phyloP scores from a whole-genome alignment of 306 rosid species.

The Cucurbita moschata region DNA sequence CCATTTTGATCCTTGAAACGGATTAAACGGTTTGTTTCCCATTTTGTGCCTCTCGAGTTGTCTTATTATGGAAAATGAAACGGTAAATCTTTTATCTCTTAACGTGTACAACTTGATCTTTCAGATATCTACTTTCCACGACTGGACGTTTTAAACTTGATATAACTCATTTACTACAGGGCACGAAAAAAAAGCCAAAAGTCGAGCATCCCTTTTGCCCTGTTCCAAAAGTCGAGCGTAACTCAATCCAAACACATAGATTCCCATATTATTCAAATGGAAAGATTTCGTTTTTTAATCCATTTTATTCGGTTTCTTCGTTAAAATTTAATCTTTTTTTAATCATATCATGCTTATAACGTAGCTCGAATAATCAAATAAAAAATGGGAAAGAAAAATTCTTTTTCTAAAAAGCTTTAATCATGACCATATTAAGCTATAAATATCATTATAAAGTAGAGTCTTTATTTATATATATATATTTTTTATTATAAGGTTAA shows the following conservation, averaged over 20 bases:
- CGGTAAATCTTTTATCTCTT: neutral
- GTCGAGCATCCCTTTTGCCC: neutral
- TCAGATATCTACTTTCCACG: neutral
- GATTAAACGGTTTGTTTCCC: slow-evolving; percentile 5
- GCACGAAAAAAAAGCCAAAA: neutral
- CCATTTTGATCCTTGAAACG: too few species aligned
- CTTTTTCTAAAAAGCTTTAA: neutral
- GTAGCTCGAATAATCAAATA: neutral
- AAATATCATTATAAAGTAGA: neutral
- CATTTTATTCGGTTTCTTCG: neutral
- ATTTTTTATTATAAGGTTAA: neutral
- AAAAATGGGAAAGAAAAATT: too few species aligned
- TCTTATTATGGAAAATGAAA: neutral
- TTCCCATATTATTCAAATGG: neutral
- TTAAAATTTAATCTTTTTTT: neutral
- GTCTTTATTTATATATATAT: neutral
- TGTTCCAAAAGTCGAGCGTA: neutral
- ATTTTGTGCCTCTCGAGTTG: neutral
- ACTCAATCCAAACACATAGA: neutral
- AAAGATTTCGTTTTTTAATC: neutral
- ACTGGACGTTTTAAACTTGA: neutral
- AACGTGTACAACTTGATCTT: neutral
- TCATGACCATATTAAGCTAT: neutral
- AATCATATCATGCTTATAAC: neutral
- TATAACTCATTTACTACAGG: neutral